Conservation (phyloP, 148 eudicot species). For the Talinum fruticosum region DNA sequence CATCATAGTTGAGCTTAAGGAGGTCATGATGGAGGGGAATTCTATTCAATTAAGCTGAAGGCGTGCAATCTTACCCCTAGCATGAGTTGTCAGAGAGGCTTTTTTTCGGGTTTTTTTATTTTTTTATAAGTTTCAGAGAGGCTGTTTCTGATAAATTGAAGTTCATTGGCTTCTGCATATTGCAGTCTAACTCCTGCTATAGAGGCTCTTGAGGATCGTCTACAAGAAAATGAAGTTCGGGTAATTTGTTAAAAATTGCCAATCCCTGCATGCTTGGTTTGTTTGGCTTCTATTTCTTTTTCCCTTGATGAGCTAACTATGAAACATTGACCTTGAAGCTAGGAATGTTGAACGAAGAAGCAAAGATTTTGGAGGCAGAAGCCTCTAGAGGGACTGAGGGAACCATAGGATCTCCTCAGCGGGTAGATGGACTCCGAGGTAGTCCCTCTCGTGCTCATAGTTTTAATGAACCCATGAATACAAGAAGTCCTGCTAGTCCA, state of each 20-base stretch:
- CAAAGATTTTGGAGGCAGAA: conserved; percentile 69
- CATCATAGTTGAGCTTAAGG: no score
- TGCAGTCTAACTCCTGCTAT: conserved; percentile 95
- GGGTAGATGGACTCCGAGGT: conserved; percentile 51
- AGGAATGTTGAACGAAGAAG: conserved; percentile 64
- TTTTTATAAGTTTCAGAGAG: no score
- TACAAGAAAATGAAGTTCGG: conserved; percentile 78
- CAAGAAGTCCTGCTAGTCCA: conserved; percentile 46
- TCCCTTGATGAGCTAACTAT: neutral
- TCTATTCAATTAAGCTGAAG: no score
- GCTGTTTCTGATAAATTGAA: neutral
- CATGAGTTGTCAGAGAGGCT: neutral
- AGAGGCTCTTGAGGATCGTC: conserved; percentile 70
- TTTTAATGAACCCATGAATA: conserved; percentile 33
- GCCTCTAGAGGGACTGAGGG: conserved; percentile 40
- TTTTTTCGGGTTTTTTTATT: no score
- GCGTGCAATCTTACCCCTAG: neutral
- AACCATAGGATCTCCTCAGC: conserved; percentile 55
- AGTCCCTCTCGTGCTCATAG: conserved; percentile 51
- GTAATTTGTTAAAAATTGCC: conserved; percentile 30
- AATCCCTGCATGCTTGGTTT: neutral
- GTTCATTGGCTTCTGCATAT: conserved; percentile 7
- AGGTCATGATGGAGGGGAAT: no score
- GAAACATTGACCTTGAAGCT: conserved; percentile 35
- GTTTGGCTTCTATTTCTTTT: neutral